phyloP scores from a whole-genome alignment of 1,139 yeast genomes.

The Geotrichum klebahnii region DNA sequence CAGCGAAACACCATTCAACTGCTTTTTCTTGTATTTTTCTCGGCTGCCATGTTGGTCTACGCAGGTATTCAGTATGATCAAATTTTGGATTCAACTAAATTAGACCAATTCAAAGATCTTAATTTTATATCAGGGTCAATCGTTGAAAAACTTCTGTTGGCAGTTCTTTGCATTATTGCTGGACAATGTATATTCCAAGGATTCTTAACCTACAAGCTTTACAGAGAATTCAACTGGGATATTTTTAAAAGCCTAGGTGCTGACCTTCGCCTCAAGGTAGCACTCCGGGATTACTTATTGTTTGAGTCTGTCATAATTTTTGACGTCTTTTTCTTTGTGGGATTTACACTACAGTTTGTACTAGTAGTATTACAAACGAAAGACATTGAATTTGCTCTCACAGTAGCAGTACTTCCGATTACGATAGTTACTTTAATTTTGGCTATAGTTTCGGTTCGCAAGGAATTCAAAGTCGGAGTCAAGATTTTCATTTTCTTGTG shows the following conservation, averaged over 20 bases:
- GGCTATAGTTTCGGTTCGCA: conserved; percentile 44
- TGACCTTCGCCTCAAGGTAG: conserved; percentile 43
- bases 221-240: conserved; percentile 49
- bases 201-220: conserved; percentile 40
- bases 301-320: conserved; percentile 43
- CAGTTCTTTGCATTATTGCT: conserved; percentile 47
- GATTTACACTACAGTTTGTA: conserved; percentile 52
- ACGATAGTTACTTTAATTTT: conserved; percentile 44
- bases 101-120: conserved; percentile 18
- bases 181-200: conserved; percentile 42
- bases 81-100: conserved; percentile 37
- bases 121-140: conserved; percentile 7
- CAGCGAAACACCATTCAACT: conserved; percentile 45
- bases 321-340: conserved; percentile 51
- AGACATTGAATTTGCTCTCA: conserved; percentile 49
- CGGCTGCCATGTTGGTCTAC: conserved; percentile 49
- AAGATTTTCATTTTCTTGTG: conserved; percentile 39
- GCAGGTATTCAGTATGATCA: conserved; percentile 52
- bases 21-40: conserved; percentile 45
- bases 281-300: conserved; percentile 44
- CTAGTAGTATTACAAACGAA: conserved; percentile 47
- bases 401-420: conserved; percentile 49
- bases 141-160: conserved; percentile 42
- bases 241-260: conserved; percentile 53
- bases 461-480: conserved; percentile 42